Evolutionary conservation across 2,329 filamentous ascomycete genomes (phyloP).

Genomic region (Penicillium sp.): DNA sequence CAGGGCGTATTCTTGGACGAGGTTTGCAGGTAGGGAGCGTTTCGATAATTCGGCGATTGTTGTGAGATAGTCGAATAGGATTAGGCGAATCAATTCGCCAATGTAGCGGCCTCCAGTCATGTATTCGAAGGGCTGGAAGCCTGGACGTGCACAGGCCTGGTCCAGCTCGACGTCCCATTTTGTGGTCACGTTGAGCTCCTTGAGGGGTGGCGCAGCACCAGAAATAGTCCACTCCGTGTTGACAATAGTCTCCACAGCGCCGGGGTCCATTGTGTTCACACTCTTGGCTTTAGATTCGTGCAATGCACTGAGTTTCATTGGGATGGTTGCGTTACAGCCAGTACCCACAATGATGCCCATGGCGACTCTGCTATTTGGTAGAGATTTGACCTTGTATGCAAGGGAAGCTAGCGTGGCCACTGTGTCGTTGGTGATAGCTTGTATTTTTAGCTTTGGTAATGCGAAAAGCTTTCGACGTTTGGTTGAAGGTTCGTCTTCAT

Average conservation of each 20-base stretch:
- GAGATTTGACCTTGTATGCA: conserved; percentile 65
- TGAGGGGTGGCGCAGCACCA: conserved; percentile 66
- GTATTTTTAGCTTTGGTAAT: conserved; percentile 66
- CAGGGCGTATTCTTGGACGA: conserved; percentile 60
- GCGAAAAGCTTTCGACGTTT: conserved; percentile 46
- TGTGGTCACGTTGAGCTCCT: conserved; percentile 59
- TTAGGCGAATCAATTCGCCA: conserved; percentile 70
- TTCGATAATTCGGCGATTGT: conserved; percentile 39
- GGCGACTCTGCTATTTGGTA: conserved; percentile 60
- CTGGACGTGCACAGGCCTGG: conserved; percentile 63
- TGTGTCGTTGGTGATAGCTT: conserved; percentile 77
- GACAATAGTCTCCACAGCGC: conserved; percentile 66
- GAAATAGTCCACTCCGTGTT: conserved; percentile 85
- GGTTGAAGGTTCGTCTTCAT: conserved; percentile 40
- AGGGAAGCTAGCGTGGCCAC: conserved; percentile 77
- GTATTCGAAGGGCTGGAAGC: conserved; percentile 80
- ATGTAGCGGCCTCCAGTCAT: conserved; percentile 78
- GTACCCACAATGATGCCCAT: conserved; percentile 83
- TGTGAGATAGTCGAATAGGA: conserved; percentile 64
- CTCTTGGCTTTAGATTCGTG: conserved; percentile 60
- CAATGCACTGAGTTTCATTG: conserved; percentile 62
- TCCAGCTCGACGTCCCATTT: conserved; percentile 70
- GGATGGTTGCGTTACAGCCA: conserved; percentile 76
- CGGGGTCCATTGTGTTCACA: conserved; percentile 46
- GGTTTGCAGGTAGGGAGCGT: conserved; percentile 50